phyloP scores from a whole-genome alignment of 2,329 filamentous ascomycete genomes.

The Alternaria arbusti region DNA sequence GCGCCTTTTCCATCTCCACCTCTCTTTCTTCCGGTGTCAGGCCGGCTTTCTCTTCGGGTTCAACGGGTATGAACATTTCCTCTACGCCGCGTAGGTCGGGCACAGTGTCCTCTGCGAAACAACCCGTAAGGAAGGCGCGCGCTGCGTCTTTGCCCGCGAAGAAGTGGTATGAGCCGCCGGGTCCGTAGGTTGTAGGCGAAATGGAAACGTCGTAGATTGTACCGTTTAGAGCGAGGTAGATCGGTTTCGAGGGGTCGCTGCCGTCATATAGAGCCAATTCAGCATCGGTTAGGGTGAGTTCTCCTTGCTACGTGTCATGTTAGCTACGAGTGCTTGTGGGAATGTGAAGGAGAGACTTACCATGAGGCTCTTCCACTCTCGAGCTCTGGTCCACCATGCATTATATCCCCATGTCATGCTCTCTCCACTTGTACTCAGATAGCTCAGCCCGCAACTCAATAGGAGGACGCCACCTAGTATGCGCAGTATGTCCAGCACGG shows the following conservation, averaged over 20 bases:
- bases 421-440: conserved; percentile 75
- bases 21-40: conserved; percentile 32
- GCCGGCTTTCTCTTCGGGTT: conserved; percentile 58
- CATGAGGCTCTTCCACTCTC: conserved; percentile 42
- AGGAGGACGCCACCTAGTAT: conserved; percentile 71
- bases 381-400: conserved; percentile 45
- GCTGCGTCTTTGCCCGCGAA: conserved; percentile 88
- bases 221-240: conserved; percentile 90
- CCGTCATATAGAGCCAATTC: conserved; percentile 81
- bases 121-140: conserved; percentile 89
- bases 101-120: conserved; percentile 84
- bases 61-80: conserved; percentile 75
- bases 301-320: conserved; percentile 53
- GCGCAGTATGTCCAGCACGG: conserved; percentile 69
- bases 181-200: conserved; percentile 60
- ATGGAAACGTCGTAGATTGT: conserved; percentile 84
- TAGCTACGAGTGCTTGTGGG: not conserved
- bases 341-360: conserved; percentile 23
- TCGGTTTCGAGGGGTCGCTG: conserved; percentile 72
- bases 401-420: conserved; percentile 50
- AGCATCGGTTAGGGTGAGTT: conserved; percentile 73
- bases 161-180: conserved; percentile 83
- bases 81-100: conserved; percentile 87
- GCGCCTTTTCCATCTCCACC: conserved; percentile 36
- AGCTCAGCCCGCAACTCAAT: conserved; percentile 73